Conservation (phyloP, 371 early-diverging fungal species). For the Actinomortierella ambigua region DNA sequence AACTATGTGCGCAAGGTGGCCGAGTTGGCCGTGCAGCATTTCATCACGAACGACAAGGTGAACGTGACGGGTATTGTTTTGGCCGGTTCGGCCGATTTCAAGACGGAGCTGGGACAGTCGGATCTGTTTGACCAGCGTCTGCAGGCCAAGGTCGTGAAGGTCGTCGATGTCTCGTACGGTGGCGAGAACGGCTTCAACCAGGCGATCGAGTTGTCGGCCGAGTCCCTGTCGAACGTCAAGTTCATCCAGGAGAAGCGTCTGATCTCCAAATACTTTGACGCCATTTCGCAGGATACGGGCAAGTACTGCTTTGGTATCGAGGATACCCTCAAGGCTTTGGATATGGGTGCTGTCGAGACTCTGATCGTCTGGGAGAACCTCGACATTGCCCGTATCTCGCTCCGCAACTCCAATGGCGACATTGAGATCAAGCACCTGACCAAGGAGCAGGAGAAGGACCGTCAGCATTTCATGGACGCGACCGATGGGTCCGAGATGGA, state of each 20-base stretch:
- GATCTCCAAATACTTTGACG: constrained; percentile 96
- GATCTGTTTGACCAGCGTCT: constrained; percentile 96
- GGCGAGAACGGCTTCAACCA: constrained; percentile 99
- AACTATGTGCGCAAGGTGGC: constrained; percentile 99
- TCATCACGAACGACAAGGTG: constrained; percentile 90
- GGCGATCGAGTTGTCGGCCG: constrained; percentile 96
- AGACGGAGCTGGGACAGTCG: constrained; percentile 93
- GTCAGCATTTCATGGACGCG: constrained; percentile 66
- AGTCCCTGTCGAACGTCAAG: constrained; percentile 96
- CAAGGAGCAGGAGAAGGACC: constrained; percentile 85
- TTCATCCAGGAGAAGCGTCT: constrained; percentile 99
- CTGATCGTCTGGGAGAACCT: constrained; percentile 98
- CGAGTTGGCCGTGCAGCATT: constrained; percentile 93
- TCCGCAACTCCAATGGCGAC: constrained; percentile 76
- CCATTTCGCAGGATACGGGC: constrained; percentile 96
- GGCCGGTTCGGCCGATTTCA: constrained; percentile 99
- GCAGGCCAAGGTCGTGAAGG: constrained; percentile 87
- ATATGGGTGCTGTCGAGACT: constrained; percentile 96
- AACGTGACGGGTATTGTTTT: constrained; percentile 96
- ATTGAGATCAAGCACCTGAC: constrained; percentile 76
- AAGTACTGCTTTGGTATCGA: constrained; percentile 97
- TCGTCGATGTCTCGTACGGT: constrained; percentile 99
- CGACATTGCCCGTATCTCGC: constrained; percentile 73
- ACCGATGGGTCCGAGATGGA: constrained; percentile 76
- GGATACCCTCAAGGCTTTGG: constrained; percentile 97